Evolutionary conservation across 352 stramenopile genomes (phyloP), one percentile per base, ranked within the genome.

Genomic region (Thalassiosira mediterranea): DNA sequence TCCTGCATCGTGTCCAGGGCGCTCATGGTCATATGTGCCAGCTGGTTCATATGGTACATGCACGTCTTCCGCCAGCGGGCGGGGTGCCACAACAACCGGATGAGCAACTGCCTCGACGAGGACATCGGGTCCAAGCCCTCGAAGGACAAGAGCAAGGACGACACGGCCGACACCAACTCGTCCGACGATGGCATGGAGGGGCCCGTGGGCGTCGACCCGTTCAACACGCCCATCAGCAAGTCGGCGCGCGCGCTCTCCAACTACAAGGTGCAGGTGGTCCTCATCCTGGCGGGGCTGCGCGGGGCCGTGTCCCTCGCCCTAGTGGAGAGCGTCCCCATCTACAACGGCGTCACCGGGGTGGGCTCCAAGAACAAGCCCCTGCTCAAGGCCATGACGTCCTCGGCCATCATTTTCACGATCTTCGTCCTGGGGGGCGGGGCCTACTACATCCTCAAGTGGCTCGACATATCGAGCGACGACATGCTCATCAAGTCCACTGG

Each of bases 271-370:
- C 88, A 93, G 72, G 19, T 91, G 4, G 84, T 94, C 53, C 63
- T 94, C 13, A 59, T 91, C 23, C 80, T 92, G 17, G 79, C 87
- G 19, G 88, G 88, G 21, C 72, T 94, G 1, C 76, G 88, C 26
- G 88, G 88, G 25, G 88, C 87, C n/a, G 88, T 94, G 29, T 88
- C 76, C 21, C 91, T 93, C 76, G 87, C 88, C 21, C 75, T 94
- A 11, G 86, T 93, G 5, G 85, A 92, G 61, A 89, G 88, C 60
- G 87, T 94, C 63, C 87, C 87, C 7, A 72, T 93, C 1, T 94
- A 84, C 64, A 74, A 94, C 64, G 66, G 75, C 15, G 86, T 87
- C 13, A 89, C 72, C 21, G 72, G 81, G 29, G 63, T 73, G 28
- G 88, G 88, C 63, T 90, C 84, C 11, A 37, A 87, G 17, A 87